These are phyloP conservation scores for Fusarium decemcellulare DNA, from an alignment of 2,329 filamentous ascomycete species.

Conservation along the genomic window DNA sequence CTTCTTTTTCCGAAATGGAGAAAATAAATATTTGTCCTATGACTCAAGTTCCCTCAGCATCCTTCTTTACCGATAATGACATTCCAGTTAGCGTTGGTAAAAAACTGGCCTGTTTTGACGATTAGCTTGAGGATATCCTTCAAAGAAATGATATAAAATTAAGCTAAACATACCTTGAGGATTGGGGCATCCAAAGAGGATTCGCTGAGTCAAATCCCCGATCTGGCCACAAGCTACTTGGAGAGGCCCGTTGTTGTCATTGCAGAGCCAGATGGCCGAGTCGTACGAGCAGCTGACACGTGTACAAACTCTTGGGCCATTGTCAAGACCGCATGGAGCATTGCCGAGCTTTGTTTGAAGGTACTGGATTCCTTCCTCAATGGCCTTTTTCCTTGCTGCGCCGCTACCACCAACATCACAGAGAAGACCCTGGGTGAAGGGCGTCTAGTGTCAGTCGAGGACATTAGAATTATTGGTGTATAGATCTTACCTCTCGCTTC, in stretches of 20 bases:
- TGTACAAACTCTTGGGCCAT: constrained; percentile 8
- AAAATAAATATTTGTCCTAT: too few species aligned
- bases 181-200: neutral
- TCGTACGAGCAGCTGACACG: constrained; percentile 16
- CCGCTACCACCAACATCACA: constrained; percentile 8
- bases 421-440: too few species aligned
- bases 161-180: neutral
- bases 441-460: neutral
- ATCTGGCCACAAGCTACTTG: neutral
- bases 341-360: neutral
- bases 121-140: neutral
- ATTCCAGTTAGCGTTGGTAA: constrained; percentile 6
- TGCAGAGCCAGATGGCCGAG: constrained; percentile 18
- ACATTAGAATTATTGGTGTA: too few species aligned
- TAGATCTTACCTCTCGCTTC: neutral
- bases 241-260: constrained; percentile 6
- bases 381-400: neutral
- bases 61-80: constrained; percentile 6
- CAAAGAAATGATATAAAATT: too few species aligned
- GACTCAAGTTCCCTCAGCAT: neutral
- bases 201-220: neutral
- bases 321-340: neutral
- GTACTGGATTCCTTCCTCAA: constrained; percentile 4
- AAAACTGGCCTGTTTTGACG: neutral
- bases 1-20: too few species aligned